These are phyloP conservation scores for Lactarius sp. DNA, from an alignment of 768 basidiomycete species.

Conservation along the genomic window DNA sequence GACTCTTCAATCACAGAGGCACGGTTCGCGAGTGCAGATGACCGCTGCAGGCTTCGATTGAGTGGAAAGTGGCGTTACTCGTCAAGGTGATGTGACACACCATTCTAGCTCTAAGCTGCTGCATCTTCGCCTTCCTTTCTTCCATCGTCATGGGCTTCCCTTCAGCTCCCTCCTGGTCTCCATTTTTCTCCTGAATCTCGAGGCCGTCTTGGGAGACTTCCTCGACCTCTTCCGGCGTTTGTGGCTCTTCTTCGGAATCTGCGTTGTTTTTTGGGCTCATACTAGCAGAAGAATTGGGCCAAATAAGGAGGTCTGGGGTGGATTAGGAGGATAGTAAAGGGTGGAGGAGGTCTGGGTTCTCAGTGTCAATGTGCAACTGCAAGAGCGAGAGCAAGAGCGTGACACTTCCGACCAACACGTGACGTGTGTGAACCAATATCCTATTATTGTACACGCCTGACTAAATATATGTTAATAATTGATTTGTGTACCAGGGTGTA, in stretches of 20 bases:
- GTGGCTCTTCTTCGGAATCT: background rate
- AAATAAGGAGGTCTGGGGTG: background rate
- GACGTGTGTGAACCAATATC: conserved; percentile 3
- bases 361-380: background rate
- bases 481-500: background rate
- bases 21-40: conserved; percentile 78
- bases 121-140: conserved; percentile 23
- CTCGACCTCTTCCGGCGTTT: conserved; percentile 9
- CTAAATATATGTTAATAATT: too few species aligned
- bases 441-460: background rate
- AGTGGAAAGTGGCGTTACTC: background rate
- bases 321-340: background rate
- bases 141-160: conserved; percentile 22
- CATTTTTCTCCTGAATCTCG: conserved; percentile 7
- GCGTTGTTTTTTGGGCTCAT: conserved; percentile 3
- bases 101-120: conserved; percentile 22
- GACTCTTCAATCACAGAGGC: conserved; percentile 82
- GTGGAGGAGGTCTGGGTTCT: background rate
- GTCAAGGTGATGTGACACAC: background rate
- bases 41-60: conserved; percentile 44
- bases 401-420: background rate
- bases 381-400: background rate
- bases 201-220: background rate
- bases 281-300: background rate
- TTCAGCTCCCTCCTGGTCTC: background rate